phyloP scores from a whole-genome alignment of 345 rosid genomes.

The Hirschfeldia incana region DNA sequence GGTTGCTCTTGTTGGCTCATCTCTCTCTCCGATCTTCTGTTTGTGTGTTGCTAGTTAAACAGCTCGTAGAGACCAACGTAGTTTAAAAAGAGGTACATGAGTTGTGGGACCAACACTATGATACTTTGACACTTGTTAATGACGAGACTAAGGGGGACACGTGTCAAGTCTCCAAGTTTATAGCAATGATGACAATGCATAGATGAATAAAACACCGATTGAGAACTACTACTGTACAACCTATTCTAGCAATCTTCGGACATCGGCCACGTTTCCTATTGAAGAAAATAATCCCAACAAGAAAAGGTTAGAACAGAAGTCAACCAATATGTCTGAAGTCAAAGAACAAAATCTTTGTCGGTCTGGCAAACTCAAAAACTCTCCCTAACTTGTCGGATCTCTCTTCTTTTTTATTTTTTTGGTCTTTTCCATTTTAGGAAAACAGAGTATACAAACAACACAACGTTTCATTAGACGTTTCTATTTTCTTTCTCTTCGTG shows the following conservation, averaged over 20 bases:
- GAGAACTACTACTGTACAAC: background rate
- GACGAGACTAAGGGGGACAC: constrained; percentile 21
- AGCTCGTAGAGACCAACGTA: background rate
- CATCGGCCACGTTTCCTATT: background rate
- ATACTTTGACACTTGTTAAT: constrained; percentile 1
- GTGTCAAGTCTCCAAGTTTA: constrained; percentile 13
- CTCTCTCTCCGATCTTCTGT: constrained; percentile 2
- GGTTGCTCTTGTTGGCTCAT: constrained; percentile 82
- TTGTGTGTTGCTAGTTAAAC: background rate
- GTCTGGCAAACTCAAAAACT: constrained; percentile 6
- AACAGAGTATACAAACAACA: constrained; percentile 10
- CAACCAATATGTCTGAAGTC: constrained; percentile 19
- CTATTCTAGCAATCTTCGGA: background rate
- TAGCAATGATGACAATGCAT: constrained; percentile 14
- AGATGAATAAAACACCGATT: background rate
- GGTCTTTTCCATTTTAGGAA: constrained; percentile 8
- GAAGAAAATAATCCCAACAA: constrained; percentile 8
- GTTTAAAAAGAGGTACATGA: constrained; percentile 2
- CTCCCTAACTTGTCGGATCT: constrained; percentile 22
- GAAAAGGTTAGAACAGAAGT: constrained; percentile 29
- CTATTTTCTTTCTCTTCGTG: constrained; percentile 8
- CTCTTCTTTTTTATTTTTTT: background rate
- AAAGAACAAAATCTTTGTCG: constrained; percentile 15
- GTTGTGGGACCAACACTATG: background rate
- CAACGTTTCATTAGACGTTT: background rate